phyloP scores from a whole-genome alignment of 2,329 filamentous ascomycete species.

The Blumeria graminis region DNA sequence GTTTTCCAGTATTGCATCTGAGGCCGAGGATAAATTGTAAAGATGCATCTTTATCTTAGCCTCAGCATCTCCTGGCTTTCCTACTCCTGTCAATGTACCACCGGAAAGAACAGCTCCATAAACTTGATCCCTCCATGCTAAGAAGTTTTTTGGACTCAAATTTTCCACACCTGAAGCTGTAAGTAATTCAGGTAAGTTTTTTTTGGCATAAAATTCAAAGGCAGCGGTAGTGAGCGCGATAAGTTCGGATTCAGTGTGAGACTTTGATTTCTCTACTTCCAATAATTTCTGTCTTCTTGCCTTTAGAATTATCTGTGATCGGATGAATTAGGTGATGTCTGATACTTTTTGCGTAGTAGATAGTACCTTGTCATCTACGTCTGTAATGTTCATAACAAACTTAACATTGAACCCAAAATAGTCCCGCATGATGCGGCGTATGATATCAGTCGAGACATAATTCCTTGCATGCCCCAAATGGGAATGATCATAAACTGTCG shows the following conservation, averaged over 20 bases:
- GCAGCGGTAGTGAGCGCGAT: conserved; percentile 25
- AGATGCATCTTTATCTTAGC: conserved; percentile 55
- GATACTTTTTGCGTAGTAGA: conserved; percentile 2
- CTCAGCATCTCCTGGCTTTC: conserved; percentile 31
- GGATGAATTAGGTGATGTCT: neutral
- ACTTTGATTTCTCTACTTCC: conserved; percentile 53
- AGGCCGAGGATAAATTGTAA: conserved; percentile 20
- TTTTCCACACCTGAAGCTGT: conserved; percentile 16
- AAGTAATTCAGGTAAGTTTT: conserved; percentile 28
- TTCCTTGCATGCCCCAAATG: conserved; percentile 46
- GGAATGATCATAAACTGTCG: conserved; percentile 44
- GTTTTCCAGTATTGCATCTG: conserved; percentile 23
- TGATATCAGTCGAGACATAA: conserved; percentile 50
- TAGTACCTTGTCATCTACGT: conserved; percentile 34
- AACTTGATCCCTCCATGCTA: conserved; percentile 22
- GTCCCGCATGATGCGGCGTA: conserved; percentile 39
- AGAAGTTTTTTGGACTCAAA: conserved; percentile 27
- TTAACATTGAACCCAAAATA: conserved; percentile 44
- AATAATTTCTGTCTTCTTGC: conserved; percentile 62
- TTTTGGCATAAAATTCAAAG: conserved; percentile 30
- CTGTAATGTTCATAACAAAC: conserved; percentile 55
- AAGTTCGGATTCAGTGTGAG: conserved; percentile 23
- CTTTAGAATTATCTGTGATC: conserved; percentile 35
- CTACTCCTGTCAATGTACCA: conserved; percentile 29
- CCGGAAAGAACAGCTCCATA: conserved; percentile 31